Percentiles rank a stretch among this genome's conserved stretches.
phyloP scores from a whole-genome alignment of 2,329 filamentous ascomycete species.

The Cladorrhinum sp. region DNA sequence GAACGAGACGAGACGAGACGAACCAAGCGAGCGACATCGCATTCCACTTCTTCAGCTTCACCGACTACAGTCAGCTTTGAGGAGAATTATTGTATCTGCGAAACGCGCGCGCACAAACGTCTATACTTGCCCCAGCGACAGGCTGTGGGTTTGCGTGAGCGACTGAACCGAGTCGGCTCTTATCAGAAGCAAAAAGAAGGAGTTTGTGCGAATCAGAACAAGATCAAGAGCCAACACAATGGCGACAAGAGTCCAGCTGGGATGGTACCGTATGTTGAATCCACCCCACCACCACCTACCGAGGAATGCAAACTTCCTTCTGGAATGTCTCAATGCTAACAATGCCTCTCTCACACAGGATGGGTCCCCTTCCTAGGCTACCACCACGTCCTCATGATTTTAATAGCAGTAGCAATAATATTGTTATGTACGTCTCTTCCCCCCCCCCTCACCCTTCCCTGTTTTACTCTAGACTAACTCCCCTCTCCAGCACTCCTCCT shows the following conservation, averaged over 20 bases:
- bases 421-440: constrained; percentile 71
- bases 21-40: constrained; percentile 20
- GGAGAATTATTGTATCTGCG: not conserved
- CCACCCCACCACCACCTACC: too few relatives aligned
- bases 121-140: constrained; percentile 26
- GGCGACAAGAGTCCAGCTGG: constrained; percentile 41
- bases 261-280: constrained; percentile 47
- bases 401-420: constrained; percentile 92
- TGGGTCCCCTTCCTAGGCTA: constrained; percentile 68
- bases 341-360: constrained; percentile 39
- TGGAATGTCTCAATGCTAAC: constrained; percentile 6
- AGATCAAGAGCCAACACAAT: constrained; percentile 27
- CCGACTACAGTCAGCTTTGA: not conserved
- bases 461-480: not conserved
- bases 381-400: constrained; percentile 91
- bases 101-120: constrained; percentile 14
- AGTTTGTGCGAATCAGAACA: not conserved
- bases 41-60: constrained; percentile 1
- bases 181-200: not conserved
- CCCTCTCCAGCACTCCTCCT: constrained; percentile 70
- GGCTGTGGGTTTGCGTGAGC: constrained; percentile 20
- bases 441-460: constrained; percentile 10
- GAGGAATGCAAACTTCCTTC: not conserved
- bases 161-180: not conserved
- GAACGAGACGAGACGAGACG: constrained; percentile 7